Conservation (phyloP, 148 eudicot species). For the Cornus florida region DNA sequence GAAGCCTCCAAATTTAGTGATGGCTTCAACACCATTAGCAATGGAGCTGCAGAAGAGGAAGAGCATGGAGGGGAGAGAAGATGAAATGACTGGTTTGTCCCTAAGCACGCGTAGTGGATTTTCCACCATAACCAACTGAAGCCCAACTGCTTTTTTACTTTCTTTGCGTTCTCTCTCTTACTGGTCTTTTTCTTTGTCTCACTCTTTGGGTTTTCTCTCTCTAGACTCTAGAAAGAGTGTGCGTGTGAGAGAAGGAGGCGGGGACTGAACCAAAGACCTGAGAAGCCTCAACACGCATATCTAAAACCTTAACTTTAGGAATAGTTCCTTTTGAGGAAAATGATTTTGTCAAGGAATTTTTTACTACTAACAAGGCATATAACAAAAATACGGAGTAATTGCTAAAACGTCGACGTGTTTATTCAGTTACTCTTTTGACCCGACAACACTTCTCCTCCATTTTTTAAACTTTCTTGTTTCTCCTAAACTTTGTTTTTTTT, state of each 20-base stretch:
- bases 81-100: not conserved
- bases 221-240: not conserved
- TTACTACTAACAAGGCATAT: not conserved
- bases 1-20: conserved; percentile 20
- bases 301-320: not conserved
- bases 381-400: too few species aligned
- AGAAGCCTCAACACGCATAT: not conserved
- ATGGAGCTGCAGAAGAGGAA: conserved; percentile 19
- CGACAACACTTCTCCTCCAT: too few species aligned
- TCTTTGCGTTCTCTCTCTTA: conserved; percentile 1
- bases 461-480: too few species aligned
- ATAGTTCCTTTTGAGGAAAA: not conserved
- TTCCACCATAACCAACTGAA: conserved; percentile 19
- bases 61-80: conserved; percentile 8
- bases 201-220: not conserved
- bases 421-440: too few species aligned
- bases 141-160: conserved; percentile 18
- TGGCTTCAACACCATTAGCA: conserved; percentile 26
- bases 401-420: too few species aligned
- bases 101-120: conserved; percentile 9
- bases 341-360: not conserved
- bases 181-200: conserved; percentile 4
- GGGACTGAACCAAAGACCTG: not conserved
- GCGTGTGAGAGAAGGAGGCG: not conserved
- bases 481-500: too few species aligned